A percentile compares a stretch with the other conserved stretches of the same genome.
Conservation (phyloP, 2,329 filamentous ascomycete genomes). For the Penicillium sp. region DNA sequence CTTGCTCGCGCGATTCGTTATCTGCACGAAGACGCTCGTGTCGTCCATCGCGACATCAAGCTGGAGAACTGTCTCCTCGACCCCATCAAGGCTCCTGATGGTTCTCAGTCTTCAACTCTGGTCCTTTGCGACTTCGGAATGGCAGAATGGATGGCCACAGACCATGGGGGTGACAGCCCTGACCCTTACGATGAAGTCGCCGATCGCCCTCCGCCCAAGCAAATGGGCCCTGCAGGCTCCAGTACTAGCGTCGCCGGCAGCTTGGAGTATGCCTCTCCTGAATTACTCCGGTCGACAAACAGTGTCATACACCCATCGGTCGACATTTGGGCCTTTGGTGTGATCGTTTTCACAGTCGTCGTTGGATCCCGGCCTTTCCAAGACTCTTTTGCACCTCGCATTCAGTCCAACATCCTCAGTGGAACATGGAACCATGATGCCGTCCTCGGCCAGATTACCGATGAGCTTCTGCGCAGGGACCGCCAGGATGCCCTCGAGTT, state of each 20-base stretch:
- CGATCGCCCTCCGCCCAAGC: slow-evolving; percentile 49
- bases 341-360: slow-evolving; percentile 60
- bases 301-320: slow-evolving; percentile 52
- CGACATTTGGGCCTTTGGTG: slow-evolving; percentile 67
- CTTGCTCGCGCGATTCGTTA: slow-evolving; percentile 64
- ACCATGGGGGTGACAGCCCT: slow-evolving; percentile 51
- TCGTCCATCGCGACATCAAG: slow-evolving; percentile 68
- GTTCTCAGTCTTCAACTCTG: slow-evolving; percentile 53
- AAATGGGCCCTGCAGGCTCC: slow-evolving; percentile 55
- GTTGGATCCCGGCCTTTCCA: slow-evolving; percentile 63
- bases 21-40: slow-evolving; percentile 64
- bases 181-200: slow-evolving; percentile 49
- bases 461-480: slow-evolving; percentile 40
- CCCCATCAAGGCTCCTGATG: slow-evolving; percentile 49
- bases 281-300: slow-evolving; percentile 42
- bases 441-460: slow-evolving; percentile 46
- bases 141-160: slow-evolving; percentile 63
- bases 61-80: slow-evolving; percentile 67
- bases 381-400: slow-evolving; percentile 57
- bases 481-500: slow-evolving; percentile 55
- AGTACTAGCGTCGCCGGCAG: slow-evolving; percentile 61
- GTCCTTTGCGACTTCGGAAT: slow-evolving; percentile 69
- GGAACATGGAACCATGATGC: slow-evolving; percentile 58
- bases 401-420: slow-evolving; percentile 58
- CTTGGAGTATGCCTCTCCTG: slow-evolving; percentile 54